phyloP scores from a whole-genome alignment of 306 rosid species.

The Cicer pinnatifidum region DNA sequence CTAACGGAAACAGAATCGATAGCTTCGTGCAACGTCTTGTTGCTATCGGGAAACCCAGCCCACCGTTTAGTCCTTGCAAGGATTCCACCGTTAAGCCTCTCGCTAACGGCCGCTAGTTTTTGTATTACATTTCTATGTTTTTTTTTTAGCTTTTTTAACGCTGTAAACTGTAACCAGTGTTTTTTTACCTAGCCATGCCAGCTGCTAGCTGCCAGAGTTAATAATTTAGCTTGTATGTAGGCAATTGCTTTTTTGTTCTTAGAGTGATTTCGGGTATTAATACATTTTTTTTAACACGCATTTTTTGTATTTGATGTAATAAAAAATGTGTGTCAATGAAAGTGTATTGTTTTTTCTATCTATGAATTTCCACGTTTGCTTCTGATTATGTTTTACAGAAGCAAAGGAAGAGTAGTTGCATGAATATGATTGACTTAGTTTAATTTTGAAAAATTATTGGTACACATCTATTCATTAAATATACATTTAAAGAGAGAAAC shows the following conservation, averaged over 20 bases:
- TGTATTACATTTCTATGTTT: not conserved
- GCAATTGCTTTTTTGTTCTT: too few relatives aligned
- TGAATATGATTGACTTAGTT: constrained; percentile 13
- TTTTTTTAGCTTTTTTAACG: not conserved
- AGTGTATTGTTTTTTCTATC: not conserved
- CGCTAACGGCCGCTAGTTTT: constrained; percentile 60
- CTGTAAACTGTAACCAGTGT: constrained; percentile 51
- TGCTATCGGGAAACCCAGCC: constrained; percentile 68
- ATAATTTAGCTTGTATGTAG: not conserved
- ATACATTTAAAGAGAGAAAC: too few relatives aligned
- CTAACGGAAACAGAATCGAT: constrained; percentile 87
- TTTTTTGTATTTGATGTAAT: too few relatives aligned
- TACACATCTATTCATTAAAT: too few relatives aligned
- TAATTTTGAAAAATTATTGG: too few relatives aligned
- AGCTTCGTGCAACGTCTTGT: constrained; percentile 76
- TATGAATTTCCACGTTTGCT: not conserved
- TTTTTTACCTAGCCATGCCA: constrained; percentile 42
- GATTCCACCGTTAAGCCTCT: constrained; percentile 61
- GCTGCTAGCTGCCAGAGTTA: constrained; percentile 42
- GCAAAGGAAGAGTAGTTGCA: not conserved
- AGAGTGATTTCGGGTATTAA: too few relatives aligned
- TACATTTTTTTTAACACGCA: too few relatives aligned
- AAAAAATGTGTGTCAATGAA: not conserved
- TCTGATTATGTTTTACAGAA: constrained; percentile 17
- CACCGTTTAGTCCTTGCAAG: constrained; percentile 83